Percentiles rank a stretch among this genome's conserved stretches.
These are phyloP conservation scores for Kuraishia capsulata DNA, from an alignment of 805 yeast genomes.

Conservation along the genomic window DNA sequence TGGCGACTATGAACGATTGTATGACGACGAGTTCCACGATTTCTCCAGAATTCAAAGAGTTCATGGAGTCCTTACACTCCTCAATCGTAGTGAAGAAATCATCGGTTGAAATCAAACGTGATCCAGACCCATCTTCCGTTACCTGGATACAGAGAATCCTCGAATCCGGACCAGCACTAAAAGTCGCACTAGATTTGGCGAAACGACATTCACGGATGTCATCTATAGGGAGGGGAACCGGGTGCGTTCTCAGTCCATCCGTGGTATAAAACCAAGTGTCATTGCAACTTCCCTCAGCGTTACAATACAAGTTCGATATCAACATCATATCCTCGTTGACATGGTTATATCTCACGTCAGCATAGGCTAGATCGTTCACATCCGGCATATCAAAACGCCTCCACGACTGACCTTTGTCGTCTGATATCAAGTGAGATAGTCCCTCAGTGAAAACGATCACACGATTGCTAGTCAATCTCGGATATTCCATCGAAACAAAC, in stretches of 20 bases:
- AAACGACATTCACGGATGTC: constrained; percentile 32
- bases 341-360: constrained; percentile 27
- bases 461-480: constrained; percentile 24
- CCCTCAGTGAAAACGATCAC: constrained; percentile 28
- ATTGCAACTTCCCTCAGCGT: constrained; percentile 23
- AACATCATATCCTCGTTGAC: constrained; percentile 25
- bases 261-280: constrained; percentile 30
- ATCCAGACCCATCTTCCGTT: constrained; percentile 27
- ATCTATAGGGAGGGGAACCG: constrained; percentile 21
- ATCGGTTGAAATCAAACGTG: constrained; percentile 25
- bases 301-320: constrained; percentile 23
- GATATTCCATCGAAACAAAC: constrained; percentile 21
- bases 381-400: constrained; percentile 20
- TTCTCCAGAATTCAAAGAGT: not conserved
- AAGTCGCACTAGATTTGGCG: constrained; percentile 33
- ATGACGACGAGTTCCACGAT: constrained; percentile 24
- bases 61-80: constrained; percentile 27
- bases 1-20: constrained; percentile 30
- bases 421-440: constrained; percentile 27
- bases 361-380: constrained; percentile 14
- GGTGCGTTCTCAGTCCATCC: constrained; percentile 33
- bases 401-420: constrained; percentile 33
- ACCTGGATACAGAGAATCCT: constrained; percentile 23
- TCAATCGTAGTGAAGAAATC: constrained; percentile 39
- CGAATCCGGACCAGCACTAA: constrained; percentile 23